Base-by-base conservation (phyloP, 805 yeast genomes). In the Kuraishia cidri region DNA sequence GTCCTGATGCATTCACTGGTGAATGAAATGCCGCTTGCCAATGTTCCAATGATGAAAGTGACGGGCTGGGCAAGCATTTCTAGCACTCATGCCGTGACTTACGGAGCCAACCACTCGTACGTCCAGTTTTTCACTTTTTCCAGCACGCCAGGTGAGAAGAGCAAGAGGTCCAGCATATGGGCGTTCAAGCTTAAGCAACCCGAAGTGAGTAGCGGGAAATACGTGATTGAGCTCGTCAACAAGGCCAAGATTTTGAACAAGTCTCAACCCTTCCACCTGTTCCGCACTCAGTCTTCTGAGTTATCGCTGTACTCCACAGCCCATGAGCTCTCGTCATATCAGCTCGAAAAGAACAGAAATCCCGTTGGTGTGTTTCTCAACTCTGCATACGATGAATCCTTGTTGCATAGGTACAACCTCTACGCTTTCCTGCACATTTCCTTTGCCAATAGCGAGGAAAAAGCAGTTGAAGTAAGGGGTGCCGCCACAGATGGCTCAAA, bases 1-100 rank as follows among this genome's bases (percentile, higher is more conserved):
- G 66, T 85, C 30, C 58, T 90, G 37, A 85, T 88, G 94, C 94
- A 88, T 47, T 85, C 96, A 0, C 63, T 90, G 48, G 74, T 83
- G 20, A 90, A 90, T 50, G 94, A 85, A 45, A 79, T 78, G 16
- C 92, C 95, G 0, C 64, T 90, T 26, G 56, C 69, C 37, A 63
- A 70, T 25, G 57, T 87, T 12, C 96, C 97, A 0, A 60, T 62
- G 18, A 63, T 90, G 62, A 62, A 59, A 38, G 95, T 88, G 5
- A 64, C 61, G 9, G 66, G 70, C 3, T 85, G 92, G 83, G 68
- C 79, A 18, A 62, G 66, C 9, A 72, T 87, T 6, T 65, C 67
- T 22, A 69, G 75, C 21, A 60, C 80, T 3, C 53, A 66, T 14
- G 72, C 74, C 4, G 62, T 74, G 3, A 62, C 71, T 32, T 66